Conservation (phyloP, 805 yeast genomes). For the Hanseniaspora pseudoguilliermondii region DNA sequence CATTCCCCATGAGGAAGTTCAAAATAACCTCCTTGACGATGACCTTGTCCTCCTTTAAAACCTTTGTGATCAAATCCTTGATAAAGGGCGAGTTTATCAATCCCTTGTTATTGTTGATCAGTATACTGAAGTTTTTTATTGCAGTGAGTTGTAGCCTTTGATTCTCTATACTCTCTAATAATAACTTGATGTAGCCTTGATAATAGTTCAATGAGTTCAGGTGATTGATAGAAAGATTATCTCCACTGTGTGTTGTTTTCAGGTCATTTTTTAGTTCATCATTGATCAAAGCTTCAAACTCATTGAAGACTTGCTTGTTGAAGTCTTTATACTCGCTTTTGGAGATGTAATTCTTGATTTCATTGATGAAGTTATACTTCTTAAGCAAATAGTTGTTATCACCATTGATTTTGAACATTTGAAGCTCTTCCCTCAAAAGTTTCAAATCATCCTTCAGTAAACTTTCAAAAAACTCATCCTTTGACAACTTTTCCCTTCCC, state of each 20-base stretch:
- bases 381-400: background rate
- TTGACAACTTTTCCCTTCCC: background rate
- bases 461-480: background rate
- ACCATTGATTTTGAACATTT: background rate
- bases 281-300: constrained; percentile 1
- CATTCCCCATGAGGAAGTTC: constrained; percentile 45
- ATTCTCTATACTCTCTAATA: constrained; percentile 38
- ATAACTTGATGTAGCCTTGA: constrained; percentile 39
- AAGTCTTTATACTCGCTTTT: background rate
- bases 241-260: background rate
- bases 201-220: constrained; percentile 27
- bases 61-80: constrained; percentile 37
- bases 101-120: constrained; percentile 41
- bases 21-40: constrained; percentile 65
- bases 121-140: constrained; percentile 44
- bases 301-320: background rate
- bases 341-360: background rate
- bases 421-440: constrained; percentile 8
- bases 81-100: constrained; percentile 41
- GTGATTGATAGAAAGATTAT: background rate
- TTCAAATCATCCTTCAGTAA: background rate
- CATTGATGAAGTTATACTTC: background rate
- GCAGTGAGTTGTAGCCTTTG: constrained; percentile 49
- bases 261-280: background rate
- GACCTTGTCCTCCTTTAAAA: constrained; percentile 50